Evolutionary conservation across 805 yeast genomes (phyloP).

Genomic region (Spathaspora passalidarum): DNA sequence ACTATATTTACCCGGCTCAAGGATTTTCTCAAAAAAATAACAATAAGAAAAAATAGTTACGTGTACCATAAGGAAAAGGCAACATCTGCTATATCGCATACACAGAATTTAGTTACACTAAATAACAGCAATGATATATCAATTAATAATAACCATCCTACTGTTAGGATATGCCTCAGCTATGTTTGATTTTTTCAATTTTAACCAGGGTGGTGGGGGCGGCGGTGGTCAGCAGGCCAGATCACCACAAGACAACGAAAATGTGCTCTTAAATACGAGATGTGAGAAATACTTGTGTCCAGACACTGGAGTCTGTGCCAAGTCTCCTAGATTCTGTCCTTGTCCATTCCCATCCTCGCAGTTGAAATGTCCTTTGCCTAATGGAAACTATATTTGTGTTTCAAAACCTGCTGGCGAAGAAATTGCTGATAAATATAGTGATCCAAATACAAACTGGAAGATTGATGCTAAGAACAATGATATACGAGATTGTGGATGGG

Average conservation of each 20-base stretch:
- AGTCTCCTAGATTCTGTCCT: slow-evolving; percentile 69
- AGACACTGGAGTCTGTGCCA: slow-evolving; percentile 78
- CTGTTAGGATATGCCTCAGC: slow-evolving; percentile 19
- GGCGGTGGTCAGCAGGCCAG: slow-evolving; percentile 12
- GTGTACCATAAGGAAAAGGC: not conserved
- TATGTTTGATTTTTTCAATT: slow-evolving; percentile 34
- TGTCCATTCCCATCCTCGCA: slow-evolving; percentile 89
- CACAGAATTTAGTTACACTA: too few species aligned
- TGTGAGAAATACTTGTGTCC: slow-evolving; percentile 78
- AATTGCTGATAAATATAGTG: slow-evolving; percentile 27
- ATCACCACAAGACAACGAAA: slow-evolving; percentile 36
- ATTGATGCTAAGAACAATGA: slow-evolving; percentile 50
- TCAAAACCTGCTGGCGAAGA: slow-evolving; percentile 65
- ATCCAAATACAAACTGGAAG: slow-evolving; percentile 44
- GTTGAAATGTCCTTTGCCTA: slow-evolving; percentile 74
- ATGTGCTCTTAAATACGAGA: slow-evolving; percentile 32
- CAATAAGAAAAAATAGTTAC: not conserved
- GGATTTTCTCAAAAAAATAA: too few species aligned
- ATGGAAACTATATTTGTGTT: slow-evolving; percentile 70
- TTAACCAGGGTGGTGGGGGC: slow-evolving; percentile 1
- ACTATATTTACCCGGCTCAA: too few species aligned
- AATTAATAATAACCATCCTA: slow-evolving; percentile 1
- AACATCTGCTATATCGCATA: not conserved
- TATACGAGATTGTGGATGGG: slow-evolving; percentile 83
- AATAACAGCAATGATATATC: not conserved